Percentiles rank a stretch among this genome's conserved stretches.
These are phyloP conservation scores for Candida jianshihensis DNA, from an alignment of 805 yeast species.

Conservation along the genomic window DNA sequence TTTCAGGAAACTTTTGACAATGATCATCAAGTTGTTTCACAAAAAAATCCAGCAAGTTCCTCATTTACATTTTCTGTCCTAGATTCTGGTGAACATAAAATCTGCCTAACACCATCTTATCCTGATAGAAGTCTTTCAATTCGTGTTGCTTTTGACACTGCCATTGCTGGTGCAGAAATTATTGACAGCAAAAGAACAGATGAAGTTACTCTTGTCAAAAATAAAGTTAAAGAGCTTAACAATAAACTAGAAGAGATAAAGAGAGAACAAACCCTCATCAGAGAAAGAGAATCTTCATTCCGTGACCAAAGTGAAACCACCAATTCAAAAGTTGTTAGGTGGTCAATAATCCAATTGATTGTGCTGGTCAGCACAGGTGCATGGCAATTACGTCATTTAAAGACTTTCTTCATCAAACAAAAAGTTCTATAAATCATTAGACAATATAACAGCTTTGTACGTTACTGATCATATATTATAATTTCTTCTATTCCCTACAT, in stretches of 20 bases:
- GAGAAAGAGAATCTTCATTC: conserved; percentile 66
- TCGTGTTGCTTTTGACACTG: conserved; percentile 69
- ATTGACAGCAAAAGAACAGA: conserved; percentile 57
- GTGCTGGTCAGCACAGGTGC: conserved; percentile 64
- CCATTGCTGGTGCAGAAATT: conserved; percentile 55
- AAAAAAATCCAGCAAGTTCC: conserved; percentile 52
- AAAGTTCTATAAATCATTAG: conserved; percentile 55
- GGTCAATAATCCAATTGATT: conserved; percentile 67
- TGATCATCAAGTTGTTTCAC: conserved; percentile 69
- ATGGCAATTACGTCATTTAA: conserved; percentile 72
- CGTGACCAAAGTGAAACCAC: conserved; percentile 73
- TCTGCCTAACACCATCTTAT: conserved; percentile 61
- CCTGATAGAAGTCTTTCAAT: conserved; percentile 39
- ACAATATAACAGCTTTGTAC: too few species aligned
- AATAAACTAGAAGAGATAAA: conserved; percentile 51
- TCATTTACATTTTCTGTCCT: conserved; percentile 76
- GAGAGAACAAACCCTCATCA: conserved; percentile 57
- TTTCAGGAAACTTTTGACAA: conserved; percentile 68
- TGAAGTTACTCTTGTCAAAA: conserved; percentile 44
- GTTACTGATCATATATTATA: too few species aligned
- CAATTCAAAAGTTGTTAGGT: conserved; percentile 61
- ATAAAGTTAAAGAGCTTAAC: conserved; percentile 49
- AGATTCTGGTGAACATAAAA: conserved; percentile 78
- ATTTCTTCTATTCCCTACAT: too few species aligned
- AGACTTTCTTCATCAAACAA: conserved; percentile 79